Evolutionary conservation across 2,329 filamentous ascomycete species (phyloP), one percentile per base, ranked within the genome.

Genomic region (Podosphaera leucotricha): DNA sequence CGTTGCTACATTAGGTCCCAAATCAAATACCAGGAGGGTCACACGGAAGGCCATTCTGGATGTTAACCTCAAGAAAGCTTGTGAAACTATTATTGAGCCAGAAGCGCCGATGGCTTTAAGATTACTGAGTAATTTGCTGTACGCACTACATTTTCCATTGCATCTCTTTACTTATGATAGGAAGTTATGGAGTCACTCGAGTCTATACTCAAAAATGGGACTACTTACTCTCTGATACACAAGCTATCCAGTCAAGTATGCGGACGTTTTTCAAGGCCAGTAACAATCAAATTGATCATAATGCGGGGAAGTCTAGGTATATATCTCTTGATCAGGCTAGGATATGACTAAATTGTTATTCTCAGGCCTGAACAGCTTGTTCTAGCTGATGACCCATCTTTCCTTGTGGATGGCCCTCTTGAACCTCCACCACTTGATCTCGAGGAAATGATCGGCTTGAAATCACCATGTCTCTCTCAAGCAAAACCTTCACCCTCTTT

Each of bases 91-190:
- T 57, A 72, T 82, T 33, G 70, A 82, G 46, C 85, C 81, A 53
- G 81, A 78, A 5, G 83, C 81, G 1, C 90, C 90, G 2, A 78
- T 98, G 62, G 87, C 90, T 3, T 62, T 98, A 50, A 77, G 90
- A 30, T 70, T 98, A 19, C 87, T 95, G 57, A 80, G 85, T 15
- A 94, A 78, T 53, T 67, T 98, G 16, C 72, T 98, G 72, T 79
- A 57, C 57, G 67, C 54, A 21, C 16, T 19, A n/a, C 2, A 11
- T 15, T 28, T 21, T 13, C 8, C 3, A 15, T 7, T 19, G 35
- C 5, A 13, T 19, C 20, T 41, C 2, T 28, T 21, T 28, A 38
- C 2, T 26, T 43, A 35, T n/a, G 5, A 16, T 4, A 5, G 21
- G 15, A 47, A 74, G 70, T 22, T 86, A 80, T 57, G 86, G 86